These are phyloP conservation scores for Mycena sanguinolenta DNA, from an alignment of 768 basidiomycete species.

Conservation along the genomic window DNA sequence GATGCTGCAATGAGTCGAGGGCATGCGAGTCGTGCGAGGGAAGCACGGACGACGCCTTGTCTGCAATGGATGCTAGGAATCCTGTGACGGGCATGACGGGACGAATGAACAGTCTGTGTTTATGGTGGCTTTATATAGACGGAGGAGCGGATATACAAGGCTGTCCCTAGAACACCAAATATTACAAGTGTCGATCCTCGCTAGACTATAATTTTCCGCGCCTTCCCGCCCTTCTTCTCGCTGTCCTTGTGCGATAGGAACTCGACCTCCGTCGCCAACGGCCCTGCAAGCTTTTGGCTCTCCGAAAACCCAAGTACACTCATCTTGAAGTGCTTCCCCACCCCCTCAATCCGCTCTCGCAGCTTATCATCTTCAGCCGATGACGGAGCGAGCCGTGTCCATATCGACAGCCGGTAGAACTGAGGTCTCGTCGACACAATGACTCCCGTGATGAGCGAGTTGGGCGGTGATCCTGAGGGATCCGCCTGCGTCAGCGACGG, in stretches of 20 bases:
- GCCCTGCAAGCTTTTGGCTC: constrained; percentile 79
- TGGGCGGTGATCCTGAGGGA: constrained; percentile 57
- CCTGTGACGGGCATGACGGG: constrained; percentile 62
- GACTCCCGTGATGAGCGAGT: constrained; percentile 89
- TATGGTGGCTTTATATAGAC: constrained; percentile 32
- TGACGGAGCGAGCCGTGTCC: constrained; percentile 91
- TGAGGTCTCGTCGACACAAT: constrained; percentile 95
- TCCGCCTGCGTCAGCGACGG: constrained; percentile 74
- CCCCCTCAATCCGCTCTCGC: constrained; percentile 84
- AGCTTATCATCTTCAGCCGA: constrained; percentile 67
- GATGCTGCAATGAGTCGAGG: constrained; percentile 75
- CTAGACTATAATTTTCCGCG: constrained; percentile 84
- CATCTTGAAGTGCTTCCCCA: constrained; percentile 93
- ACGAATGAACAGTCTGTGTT: constrained; percentile 25
- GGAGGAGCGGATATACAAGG: constrained; percentile 25
- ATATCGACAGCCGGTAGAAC: constrained; percentile 97
- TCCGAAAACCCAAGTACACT: constrained; percentile 87
- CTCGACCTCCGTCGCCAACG: constrained; percentile 95
- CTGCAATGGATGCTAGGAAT: constrained; percentile 77
- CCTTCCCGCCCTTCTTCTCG: constrained; percentile 91
- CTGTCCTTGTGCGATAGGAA: constrained; percentile 95
- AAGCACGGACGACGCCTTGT: constrained; percentile 61
- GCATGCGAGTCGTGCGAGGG: constrained; percentile 64
- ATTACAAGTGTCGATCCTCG: constrained; percentile 9
- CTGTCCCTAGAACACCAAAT: constrained; percentile 1